Base-by-base conservation (phyloP, 2,329 filamentous ascomycete genomes). In the Cladosporium sp. region DNA sequence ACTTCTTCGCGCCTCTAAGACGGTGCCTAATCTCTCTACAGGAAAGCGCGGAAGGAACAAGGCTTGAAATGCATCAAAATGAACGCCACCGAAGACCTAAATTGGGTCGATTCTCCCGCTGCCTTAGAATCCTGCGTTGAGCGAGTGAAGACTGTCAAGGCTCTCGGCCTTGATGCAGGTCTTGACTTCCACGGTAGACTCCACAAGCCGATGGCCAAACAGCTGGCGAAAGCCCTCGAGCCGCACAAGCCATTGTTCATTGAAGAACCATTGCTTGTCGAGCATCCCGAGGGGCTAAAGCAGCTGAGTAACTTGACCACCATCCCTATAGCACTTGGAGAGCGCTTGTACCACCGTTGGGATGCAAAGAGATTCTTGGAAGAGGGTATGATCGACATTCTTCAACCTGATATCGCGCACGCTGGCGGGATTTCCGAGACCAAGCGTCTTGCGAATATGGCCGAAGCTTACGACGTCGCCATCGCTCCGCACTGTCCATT, bases 151-250 rank as follows among this genome's bases (percentile, higher is more conserved):
- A 80, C 84, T 0, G 90, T 93, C 5, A 91, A 89, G 74, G 81
- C 82, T 0, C 77, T 91, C 0, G 89, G 89, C 1, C 83, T 93
- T 71, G 90, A 92, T 65, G 89, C 84, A 0, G 91, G 87, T 2
- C 82, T 93, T 40, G 91, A 93, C 71, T 92, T 92, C 75, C 91
- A 93, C 73, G 91, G 90, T 2, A 85, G 90, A 10, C 80, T 91
- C 0, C 90, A 92, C 76, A 89, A 89, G 67, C 88, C 89, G 28
- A 92, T 92, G 89, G 90, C 89, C 0, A 91, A 90, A 69, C 90
- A 92, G 69, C 82, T 93, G 1, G 88, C 88, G 1, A 83, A 84
- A 64, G 81, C 84, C 0, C 82, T 92, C 0, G 88, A 89, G 66
- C 88, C 88, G 0, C 83, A 90, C 68, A 82, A 81, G 0, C 89